phyloP scores from a whole-genome alignment of 1,284 basidiomycete genomes.

The Anthracocystis walkeri region DNA sequence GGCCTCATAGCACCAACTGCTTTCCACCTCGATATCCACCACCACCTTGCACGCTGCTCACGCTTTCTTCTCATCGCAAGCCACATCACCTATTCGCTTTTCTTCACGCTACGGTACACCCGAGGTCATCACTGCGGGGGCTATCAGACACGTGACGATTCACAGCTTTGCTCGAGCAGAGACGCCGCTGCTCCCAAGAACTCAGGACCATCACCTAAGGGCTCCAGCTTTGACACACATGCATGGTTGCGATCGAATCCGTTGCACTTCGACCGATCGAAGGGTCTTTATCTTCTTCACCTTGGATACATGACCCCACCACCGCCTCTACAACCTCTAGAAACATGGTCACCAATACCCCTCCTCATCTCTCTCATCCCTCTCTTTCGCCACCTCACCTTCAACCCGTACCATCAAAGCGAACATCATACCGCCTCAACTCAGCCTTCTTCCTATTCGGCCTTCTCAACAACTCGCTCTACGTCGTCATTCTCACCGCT shows the following conservation, averaged over 20 bases:
- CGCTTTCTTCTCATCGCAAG: neutral
- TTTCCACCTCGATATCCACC: conserved; percentile 1
- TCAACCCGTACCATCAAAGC: conserved; percentile 3
- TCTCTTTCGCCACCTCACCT: neutral
- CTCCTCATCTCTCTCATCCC: neutral
- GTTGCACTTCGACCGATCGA: conserved; percentile 30
- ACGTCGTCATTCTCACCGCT: conserved; percentile 95
- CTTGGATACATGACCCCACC: neutral
- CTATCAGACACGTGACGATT: too few species aligned
- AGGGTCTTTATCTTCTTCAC: neutral
- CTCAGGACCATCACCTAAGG: too few species aligned
- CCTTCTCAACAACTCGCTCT: conserved; percentile 72
- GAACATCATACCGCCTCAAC: conserved; percentile 39
- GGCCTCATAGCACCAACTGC: neutral
- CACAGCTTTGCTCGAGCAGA: too few species aligned
- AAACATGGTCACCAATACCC: conserved; percentile 12
- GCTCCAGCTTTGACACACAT: conserved; percentile 8
- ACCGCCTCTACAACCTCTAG: neutral
- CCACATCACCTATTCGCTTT: neutral
- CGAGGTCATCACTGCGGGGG: too few species aligned
- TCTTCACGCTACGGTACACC: too few species aligned
- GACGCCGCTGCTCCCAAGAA: too few species aligned
- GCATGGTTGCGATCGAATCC: conserved; percentile 30
- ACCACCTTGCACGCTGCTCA: neutral
- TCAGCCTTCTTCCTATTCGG: conserved; percentile 68